Evolutionary conservation across 1,284 basidiomycete genomes (phyloP), one percentile per base, ranked within the genome.

Genomic region (Sphagnurus paluster): DNA sequence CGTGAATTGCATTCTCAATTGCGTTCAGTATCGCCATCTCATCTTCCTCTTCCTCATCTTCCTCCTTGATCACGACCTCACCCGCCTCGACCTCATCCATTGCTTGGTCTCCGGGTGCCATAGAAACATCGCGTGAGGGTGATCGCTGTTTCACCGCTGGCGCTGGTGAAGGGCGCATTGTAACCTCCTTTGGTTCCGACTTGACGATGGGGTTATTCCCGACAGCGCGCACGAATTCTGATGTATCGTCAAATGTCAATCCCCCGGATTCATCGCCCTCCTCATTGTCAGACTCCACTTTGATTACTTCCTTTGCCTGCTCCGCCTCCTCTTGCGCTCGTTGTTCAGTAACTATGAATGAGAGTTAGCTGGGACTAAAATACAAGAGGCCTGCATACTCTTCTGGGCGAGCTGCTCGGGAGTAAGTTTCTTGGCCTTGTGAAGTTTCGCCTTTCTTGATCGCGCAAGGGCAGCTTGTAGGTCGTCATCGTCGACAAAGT

Each of bases 401-500:
- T 82, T 86, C 52, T 76, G 76, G 0, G 90, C 94, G 13, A 98
- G 72, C 60, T 94, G 87, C 60, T 97, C 93, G 0, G 92, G 88
- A 17, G 88, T 84, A 30, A 87, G 55, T 61, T 90, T 93, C 61
- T 87, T 87, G 28, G 77, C 68, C 63, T 88, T 91, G 62, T 84
- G 84, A 2, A 92, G 77, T 57, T 90, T 90, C 29, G 86, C 85
- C 58, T 90, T 80, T 48, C 97, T 77, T 48, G 91, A 84, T 14
- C 90, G 82, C 19, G 96, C 89, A 44, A 99, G 76, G 21, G 91
- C 92, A 25, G 91, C 91, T 74, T 98, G 94, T 29, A 99, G 78
- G 61, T 99, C 97, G 66, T 99, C 97, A 65, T 99, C 97, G 69
- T 99, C 97, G 54, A 99, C 87, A 65, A 98, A 90, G 69, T 98